Percentiles rank a stretch among this genome's conserved stretches.
Evolutionary conservation across 2,329 filamentous ascomycete species (phyloP).

Genomic region (Dothiorella sarmentorum): DNA sequence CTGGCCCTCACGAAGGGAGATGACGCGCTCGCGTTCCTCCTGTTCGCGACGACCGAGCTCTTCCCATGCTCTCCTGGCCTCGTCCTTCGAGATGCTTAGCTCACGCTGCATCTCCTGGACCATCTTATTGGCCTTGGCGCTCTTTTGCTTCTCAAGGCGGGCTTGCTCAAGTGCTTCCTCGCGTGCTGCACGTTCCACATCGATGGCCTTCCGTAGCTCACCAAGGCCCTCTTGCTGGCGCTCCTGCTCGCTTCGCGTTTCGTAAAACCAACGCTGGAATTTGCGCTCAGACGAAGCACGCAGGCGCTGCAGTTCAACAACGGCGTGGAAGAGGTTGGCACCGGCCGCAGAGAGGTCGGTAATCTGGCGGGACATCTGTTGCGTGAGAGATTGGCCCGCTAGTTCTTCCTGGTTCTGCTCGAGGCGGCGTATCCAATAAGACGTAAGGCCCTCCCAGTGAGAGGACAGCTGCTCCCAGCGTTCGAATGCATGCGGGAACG

Average conservation of each 20-base stretch:
- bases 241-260: constrained; percentile 85
- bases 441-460: constrained; percentile 96
- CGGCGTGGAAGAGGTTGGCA: constrained; percentile 94
- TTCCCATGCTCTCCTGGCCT: constrained; percentile 94
- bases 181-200: constrained; percentile 68
- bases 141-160: constrained; percentile 66
- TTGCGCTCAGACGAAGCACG: constrained; percentile 94
- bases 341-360: constrained; percentile 96
- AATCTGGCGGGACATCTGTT: constrained; percentile 89
- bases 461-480: constrained; percentile 95
- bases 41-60: constrained; percentile 91
- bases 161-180: constrained; percentile 64
- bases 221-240: constrained; percentile 77
- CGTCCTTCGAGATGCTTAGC: constrained; percentile 90
- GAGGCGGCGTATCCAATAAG: constrained; percentile 92
- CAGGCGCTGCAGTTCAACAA: constrained; percentile 90
- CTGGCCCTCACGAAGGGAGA: constrained; percentile 80
- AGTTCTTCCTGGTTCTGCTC: constrained; percentile 88
- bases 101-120: constrained; percentile 91
- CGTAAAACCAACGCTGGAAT: constrained; percentile 98
- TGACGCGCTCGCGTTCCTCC: constrained; percentile 82
- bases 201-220: constrained; percentile 71
- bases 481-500: constrained; percentile 95
- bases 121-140: constrained; percentile 67
- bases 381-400: constrained; percentile 74